These are phyloP conservation scores for Sequoiadendron giganteum DNA, from an alignment of 75 land plant species.

Conservation along the genomic window DNA sequence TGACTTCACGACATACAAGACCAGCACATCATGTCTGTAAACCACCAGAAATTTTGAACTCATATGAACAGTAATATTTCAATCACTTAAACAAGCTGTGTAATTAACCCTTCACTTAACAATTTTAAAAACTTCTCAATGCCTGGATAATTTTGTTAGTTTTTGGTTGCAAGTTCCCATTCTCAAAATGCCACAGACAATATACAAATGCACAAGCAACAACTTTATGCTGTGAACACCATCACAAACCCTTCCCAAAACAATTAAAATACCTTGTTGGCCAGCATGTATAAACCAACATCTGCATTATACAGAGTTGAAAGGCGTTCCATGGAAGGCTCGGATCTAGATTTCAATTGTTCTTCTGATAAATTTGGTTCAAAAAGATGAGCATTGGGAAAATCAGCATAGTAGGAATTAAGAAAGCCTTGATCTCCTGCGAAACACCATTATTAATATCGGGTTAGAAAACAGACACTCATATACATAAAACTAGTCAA, in stretches of 20 bases:
- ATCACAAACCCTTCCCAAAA: not conserved
- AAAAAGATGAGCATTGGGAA: constrained; percentile 90
- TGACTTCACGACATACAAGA: not conserved
- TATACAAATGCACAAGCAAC: not conserved
- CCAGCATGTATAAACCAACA: constrained; percentile 97
- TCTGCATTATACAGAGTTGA: constrained; percentile 99
- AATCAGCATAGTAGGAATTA: constrained; percentile 84
- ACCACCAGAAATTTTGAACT: not conserved
- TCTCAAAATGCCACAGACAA: not conserved
- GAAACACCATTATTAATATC: not conserved
- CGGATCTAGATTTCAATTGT: constrained; percentile 47
- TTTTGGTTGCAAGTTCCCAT: not conserved
- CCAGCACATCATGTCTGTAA: not conserved
- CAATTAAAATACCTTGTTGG: constrained; percentile 72
- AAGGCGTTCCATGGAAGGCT: constrained; percentile 86
- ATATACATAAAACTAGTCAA: not conserved
- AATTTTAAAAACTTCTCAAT: not conserved
- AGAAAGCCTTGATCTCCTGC: constrained; percentile 98
- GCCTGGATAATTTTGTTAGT: not conserved
- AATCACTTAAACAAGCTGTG: not conserved
- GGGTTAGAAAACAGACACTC: not conserved
- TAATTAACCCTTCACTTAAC: not conserved
- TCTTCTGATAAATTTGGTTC: constrained; percentile 68
- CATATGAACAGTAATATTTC: not conserved
- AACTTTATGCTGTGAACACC: not conserved